Evolutionary conservation across 495 filamentous ascomycete genomes (phyloP).

Genomic region (Hypoxylon perforatum): DNA sequence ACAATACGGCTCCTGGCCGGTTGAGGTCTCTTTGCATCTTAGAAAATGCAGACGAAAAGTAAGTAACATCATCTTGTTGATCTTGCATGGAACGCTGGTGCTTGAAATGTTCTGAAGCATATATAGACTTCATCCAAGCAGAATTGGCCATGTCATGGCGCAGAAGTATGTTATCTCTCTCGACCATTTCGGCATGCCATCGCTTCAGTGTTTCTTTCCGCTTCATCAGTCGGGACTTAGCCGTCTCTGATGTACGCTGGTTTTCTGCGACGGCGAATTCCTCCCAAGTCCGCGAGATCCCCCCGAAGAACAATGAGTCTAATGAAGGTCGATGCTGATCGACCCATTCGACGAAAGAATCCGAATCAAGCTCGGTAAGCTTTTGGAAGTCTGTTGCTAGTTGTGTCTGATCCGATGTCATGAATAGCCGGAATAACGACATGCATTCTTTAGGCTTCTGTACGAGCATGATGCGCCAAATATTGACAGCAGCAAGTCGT

Average conservation of each 20-base stretch:
- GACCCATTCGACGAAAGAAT: constrained; percentile 86
- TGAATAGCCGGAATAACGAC: constrained; percentile 74
- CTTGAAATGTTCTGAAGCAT: constrained; percentile 89
- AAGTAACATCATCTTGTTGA: constrained; percentile 85
- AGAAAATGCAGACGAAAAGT: constrained; percentile 76
- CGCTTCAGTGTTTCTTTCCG: constrained; percentile 83
- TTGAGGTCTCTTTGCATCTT: constrained; percentile 78
- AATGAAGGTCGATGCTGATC: constrained; percentile 85
- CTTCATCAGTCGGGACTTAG: constrained; percentile 72
- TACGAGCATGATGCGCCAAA: constrained; percentile 91
- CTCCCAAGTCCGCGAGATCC: constrained; percentile 84
- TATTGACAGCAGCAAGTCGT: constrained; percentile 79
- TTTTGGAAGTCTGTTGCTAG: constrained; percentile 84
- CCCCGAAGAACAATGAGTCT: constrained; percentile 80
- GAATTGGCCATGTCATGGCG: constrained; percentile 85
- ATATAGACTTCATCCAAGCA: constrained; percentile 94
- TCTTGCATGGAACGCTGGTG: constrained; percentile 89
- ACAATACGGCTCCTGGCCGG: constrained; percentile 81
- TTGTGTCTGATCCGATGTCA: constrained; percentile 72
- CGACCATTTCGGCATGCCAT: constrained; percentile 75
- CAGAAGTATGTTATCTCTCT: constrained; percentile 74
- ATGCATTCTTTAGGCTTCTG: constrained; percentile 90
- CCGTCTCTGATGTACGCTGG: constrained; percentile 74
- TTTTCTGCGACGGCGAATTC: constrained; percentile 86
- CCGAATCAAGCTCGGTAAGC: constrained; percentile 86